phyloP scores from a whole-genome alignment of 495 filamentous ascomycete genomes.

The Podospora fimiseda region DNA sequence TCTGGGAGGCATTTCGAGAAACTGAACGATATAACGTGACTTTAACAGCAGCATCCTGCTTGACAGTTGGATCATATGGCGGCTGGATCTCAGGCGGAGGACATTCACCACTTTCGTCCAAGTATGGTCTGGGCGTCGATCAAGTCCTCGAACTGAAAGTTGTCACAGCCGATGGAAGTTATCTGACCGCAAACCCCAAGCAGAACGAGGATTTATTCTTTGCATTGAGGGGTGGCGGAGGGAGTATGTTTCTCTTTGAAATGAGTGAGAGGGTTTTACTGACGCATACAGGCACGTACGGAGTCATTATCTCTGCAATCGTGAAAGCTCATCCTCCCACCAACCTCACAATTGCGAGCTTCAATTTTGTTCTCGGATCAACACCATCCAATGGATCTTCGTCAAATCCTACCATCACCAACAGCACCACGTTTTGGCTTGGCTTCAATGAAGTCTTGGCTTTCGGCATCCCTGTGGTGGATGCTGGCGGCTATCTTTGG shows the following conservation, averaged over 20 bases:
- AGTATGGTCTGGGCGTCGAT: constrained; percentile 44
- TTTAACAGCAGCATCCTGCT: constrained; percentile 31
- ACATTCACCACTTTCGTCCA: constrained; percentile 36
- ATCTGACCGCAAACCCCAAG: constrained; percentile 35
- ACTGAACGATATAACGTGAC: constrained; percentile 30
- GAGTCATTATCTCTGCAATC: constrained; percentile 46
- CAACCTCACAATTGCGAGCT: constrained; percentile 27
- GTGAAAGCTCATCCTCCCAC: constrained; percentile 38
- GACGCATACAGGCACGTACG: constrained; percentile 52
- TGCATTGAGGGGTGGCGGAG: constrained; percentile 49
- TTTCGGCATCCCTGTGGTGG: constrained; percentile 32
- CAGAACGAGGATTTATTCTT: constrained; percentile 45
- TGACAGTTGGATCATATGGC: constrained; percentile 34
- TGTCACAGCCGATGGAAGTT: constrained; percentile 42
- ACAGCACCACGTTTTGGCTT: constrained; percentile 42
- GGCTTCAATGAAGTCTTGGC: constrained; percentile 37
- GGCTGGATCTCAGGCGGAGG: constrained; percentile 44
- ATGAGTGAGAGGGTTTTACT: too few relatives aligned
- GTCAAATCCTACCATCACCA: constrained; percentile 3
- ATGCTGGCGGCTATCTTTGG: constrained; percentile 41
- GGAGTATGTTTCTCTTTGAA: constrained; percentile 31
- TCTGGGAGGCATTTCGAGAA: constrained; percentile 31
- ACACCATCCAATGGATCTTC: constrained; percentile 25
- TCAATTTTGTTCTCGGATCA: constrained; percentile 17
- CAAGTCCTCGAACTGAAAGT: constrained; percentile 42